Percentiles rank a stretch among this genome's conserved stretches.
phyloP scores from a whole-genome alignment of 768 basidiomycete genomes.

The Boletus pseudo-olivaceus region DNA sequence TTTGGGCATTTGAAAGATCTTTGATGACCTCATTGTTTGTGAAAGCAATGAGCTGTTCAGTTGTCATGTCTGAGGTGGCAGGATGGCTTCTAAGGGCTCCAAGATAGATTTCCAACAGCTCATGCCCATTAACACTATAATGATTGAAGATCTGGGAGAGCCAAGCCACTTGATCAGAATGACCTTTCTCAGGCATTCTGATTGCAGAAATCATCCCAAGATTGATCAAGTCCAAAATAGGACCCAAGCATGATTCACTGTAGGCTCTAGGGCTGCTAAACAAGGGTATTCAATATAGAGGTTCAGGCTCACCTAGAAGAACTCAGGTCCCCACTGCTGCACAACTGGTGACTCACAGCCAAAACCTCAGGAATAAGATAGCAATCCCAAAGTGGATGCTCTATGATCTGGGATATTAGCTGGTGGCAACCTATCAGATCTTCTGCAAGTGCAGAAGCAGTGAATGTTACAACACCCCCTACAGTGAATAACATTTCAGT shows the following conservation, averaged over 20 bases:
- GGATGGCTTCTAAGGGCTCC: constrained; percentile 12
- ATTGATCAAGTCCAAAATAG: constrained; percentile 36
- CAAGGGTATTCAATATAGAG: not conserved
- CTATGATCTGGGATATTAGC: constrained; percentile 47
- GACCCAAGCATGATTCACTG: constrained; percentile 15
- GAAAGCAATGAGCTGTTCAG: constrained; percentile 31
- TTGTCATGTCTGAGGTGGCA: constrained; percentile 34
- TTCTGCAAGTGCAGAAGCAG: constrained; percentile 53
- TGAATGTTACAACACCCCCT: constrained; percentile 78
- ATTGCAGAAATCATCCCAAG: constrained; percentile 55
- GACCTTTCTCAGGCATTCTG: constrained; percentile 42
- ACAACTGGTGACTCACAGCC: constrained; percentile 37
- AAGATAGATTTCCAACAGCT: constrained; percentile 41
- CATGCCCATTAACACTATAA: constrained; percentile 28
- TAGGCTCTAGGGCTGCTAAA: not conserved
- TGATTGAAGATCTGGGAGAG: constrained; percentile 21
- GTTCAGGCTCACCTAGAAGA: constrained; percentile 10
- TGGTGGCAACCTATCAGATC: constrained; percentile 48
- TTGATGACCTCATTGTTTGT: constrained; percentile 46
- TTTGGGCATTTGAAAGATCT: constrained; percentile 53
- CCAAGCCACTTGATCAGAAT: constrained; percentile 22
- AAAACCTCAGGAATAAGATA: constrained; percentile 65
- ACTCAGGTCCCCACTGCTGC: not conserved
- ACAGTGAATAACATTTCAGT: not conserved
- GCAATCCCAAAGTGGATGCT: constrained; percentile 66